Evolutionary conservation across 306 rosid species (phyloP).

Genomic region (Mucuna pruriens): DNA sequence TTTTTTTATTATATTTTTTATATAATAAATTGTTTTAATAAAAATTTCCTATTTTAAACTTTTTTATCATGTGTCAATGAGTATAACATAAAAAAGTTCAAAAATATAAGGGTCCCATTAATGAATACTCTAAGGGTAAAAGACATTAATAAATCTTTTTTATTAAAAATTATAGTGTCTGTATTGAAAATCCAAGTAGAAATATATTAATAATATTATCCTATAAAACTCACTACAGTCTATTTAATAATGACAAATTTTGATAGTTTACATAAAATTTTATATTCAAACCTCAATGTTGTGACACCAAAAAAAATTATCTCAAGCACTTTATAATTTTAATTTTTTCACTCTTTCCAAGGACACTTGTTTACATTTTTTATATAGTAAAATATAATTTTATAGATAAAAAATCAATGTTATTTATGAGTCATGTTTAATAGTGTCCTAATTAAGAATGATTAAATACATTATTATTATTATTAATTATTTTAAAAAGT

Average conservation of each 20-base stretch:
- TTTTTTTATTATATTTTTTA: neutral
- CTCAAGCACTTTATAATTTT: neutral
- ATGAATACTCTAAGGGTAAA: neutral
- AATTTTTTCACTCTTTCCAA: neutral
- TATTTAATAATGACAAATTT: no score
- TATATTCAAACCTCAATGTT: no score
- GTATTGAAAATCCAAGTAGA: neutral
- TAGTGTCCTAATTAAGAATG: neutral
- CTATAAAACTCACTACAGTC: no score
- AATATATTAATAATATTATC: neutral
- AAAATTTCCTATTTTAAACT: neutral
- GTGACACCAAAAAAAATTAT: no score
- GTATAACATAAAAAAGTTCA: neutral
- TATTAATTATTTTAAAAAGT: neutral
- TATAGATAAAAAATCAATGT: neutral
- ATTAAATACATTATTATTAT: neutral
- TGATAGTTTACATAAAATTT: no score
- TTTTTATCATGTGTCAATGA: neutral
- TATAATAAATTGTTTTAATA: no score
- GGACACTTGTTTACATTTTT: neutral
- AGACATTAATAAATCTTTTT: neutral
- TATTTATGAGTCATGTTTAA: neutral
- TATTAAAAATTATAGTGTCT: neutral
- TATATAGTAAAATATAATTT: neutral
- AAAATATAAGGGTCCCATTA: neutral